A percentile compares a stretch with the other conserved stretches of the same genome.
These are phyloP conservation scores for Phaseolus coccineus DNA, from an alignment of 331 rosid species.

Conservation along the genomic window DNA sequence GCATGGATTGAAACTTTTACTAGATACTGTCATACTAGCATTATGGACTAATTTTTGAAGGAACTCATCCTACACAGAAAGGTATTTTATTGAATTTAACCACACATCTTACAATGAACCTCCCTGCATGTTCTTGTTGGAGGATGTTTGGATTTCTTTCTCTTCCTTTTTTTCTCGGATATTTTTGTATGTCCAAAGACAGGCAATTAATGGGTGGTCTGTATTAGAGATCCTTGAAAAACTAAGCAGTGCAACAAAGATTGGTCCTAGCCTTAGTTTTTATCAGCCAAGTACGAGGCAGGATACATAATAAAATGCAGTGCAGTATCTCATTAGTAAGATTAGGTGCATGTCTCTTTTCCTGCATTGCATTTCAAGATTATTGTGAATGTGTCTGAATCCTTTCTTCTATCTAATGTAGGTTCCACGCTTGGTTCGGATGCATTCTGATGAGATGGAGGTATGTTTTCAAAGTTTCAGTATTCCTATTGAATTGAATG, in stretches of 20 bases:
- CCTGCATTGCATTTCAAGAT: neutral
- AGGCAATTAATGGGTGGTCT: neutral
- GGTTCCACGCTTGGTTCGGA: conserved; percentile 98
- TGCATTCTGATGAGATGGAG: conserved; percentile 99
- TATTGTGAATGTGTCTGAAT: conserved; percentile 42
- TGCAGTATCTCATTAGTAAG: conserved; percentile 12
- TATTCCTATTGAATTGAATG: conserved; percentile 36
- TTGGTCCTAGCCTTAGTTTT: neutral
- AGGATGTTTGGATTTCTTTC: neutral
- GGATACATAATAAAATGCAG: neutral
- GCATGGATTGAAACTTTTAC: conserved; percentile 29
- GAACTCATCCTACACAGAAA: neutral
- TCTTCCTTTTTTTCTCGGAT: neutral
- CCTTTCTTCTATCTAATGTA: conserved; percentile 48
- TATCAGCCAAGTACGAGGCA: neutral
- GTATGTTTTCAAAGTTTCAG: conserved; percentile 55
- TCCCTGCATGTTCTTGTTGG: conserved; percentile 5
- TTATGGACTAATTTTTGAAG: neutral
- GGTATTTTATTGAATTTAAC: neutral
- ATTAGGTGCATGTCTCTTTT: conserved; percentile 17
- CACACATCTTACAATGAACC: neutral
- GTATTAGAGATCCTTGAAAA: neutral
- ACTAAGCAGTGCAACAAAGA: neutral
- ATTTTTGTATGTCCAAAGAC: neutral
- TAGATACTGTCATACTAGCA: neutral